A percentile compares a stretch with the other conserved stretches of the same genome.
Conservation (phyloP, 805 yeast genomes). For the Suhomyces sp. region DNA sequence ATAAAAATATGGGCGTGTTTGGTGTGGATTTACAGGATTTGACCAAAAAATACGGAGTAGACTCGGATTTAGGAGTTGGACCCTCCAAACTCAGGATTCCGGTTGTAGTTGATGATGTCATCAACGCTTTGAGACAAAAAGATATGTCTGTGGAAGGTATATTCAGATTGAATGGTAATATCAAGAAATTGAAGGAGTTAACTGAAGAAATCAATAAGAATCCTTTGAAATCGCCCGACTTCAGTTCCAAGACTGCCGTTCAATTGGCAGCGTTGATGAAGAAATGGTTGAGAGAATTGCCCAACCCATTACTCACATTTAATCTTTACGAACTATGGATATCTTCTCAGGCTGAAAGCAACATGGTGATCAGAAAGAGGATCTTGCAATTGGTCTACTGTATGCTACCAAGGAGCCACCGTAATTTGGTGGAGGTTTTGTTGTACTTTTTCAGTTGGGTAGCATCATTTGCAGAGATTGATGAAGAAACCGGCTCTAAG, state of each 20-base stretch:
- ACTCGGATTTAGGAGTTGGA: constrained; percentile 81
- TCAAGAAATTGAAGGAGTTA: constrained; percentile 71
- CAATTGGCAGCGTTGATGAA: constrained; percentile 92
- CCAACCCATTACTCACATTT: constrained; percentile 83
- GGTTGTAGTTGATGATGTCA: constrained; percentile 78
- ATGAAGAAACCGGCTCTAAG: constrained; percentile 80
- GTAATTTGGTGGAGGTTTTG: constrained; percentile 84
- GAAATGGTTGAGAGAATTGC: constrained; percentile 87
- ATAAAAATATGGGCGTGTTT: constrained; percentile 51
- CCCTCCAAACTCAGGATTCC: constrained; percentile 81
- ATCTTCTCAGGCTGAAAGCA: constrained; percentile 53
- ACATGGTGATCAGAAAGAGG: constrained; percentile 45
- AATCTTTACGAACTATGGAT: constrained; percentile 78
- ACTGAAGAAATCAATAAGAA: constrained; percentile 69
- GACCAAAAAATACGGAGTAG: constrained; percentile 72
- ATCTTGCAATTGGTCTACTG: constrained; percentile 65
- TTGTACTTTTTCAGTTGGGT: constrained; percentile 90
- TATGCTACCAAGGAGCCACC: constrained; percentile 73
- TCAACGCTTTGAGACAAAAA: constrained; percentile 78
- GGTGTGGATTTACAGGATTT: constrained; percentile 72
- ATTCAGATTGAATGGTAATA: constrained; percentile 94
- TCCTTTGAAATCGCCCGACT: constrained; percentile 69
- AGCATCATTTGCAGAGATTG: constrained; percentile 90
- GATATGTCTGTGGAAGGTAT: constrained; percentile 96
- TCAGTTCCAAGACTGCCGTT: constrained; percentile 75